Evolutionary conservation across 768 basidiomycete species (phyloP), one percentile per base, ranked within the genome.

Genomic region (Chalciporus piperatus): DNA sequence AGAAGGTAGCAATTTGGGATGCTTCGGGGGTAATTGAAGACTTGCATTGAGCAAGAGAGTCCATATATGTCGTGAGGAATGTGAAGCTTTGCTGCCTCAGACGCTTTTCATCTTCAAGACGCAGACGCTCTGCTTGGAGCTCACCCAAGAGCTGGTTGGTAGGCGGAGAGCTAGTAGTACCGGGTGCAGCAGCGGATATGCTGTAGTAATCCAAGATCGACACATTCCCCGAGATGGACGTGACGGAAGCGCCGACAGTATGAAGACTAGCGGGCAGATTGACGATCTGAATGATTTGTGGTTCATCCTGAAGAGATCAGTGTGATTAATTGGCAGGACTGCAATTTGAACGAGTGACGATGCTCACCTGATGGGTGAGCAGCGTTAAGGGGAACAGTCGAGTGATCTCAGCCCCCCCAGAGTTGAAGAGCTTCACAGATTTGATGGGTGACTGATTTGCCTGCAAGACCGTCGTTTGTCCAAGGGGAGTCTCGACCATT

Each of bases 11-110:
- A 39, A 64, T 56, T 23, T 54, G 60, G 17, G 57, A 48, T n/a
- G 60, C 57, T 17, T 57, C 58, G 0, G 41, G 35, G 13, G 54
- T 48, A 3, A 1, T 6, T 0, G 52, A 28, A 20, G 39, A 46
- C n/a, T 63, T 57, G 52, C 55, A 63, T 38, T 63, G 51, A 7
- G 63, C 63, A 17, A 64, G 58, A 17, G 63, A 65, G 38, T 65
- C 55, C 58, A 63, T 65, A 23, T 60, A 63, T 2, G 63, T 65
- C 5, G 64, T 60, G 22, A 66, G 51, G 39, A 66, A 65, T 10
- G 45, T 39, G 45, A 63, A 45, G 37, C 60, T 54, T 28, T 60
- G 50, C 27, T 63, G 50, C 39, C 58, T 60, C 47, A 63, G 32
- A 1, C 50, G 46, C n/a, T 20, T 53, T 45, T 64, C 63, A 10